phyloP scores from a whole-genome alignment of 306 rosid genomes.

The Elaeagnus macrophylla region DNA sequence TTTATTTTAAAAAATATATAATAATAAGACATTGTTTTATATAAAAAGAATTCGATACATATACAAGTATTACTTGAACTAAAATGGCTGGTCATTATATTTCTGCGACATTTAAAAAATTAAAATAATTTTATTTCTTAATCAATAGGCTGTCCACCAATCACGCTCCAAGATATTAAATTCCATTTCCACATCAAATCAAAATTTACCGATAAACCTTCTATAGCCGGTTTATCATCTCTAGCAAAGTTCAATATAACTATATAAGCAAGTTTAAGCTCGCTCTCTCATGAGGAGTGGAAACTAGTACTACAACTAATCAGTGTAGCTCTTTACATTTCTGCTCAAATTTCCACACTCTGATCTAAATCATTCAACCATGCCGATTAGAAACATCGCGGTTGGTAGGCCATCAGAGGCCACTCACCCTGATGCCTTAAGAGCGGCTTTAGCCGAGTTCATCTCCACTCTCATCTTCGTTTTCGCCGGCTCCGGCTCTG shows the following conservation, averaged over 20 bases:
- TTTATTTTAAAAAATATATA: too few relatives aligned
- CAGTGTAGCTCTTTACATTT: background rate
- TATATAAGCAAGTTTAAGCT: constrained; percentile 19
- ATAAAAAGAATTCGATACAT: too few relatives aligned
- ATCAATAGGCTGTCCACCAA: constrained; percentile 32
- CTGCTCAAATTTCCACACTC: background rate
- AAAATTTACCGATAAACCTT: constrained; percentile 38
- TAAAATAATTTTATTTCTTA: background rate
- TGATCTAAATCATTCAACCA: background rate
- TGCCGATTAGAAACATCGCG: constrained; percentile 63
- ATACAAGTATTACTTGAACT: too few relatives aligned
- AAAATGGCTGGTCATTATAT: too few relatives aligned
- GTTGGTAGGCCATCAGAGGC: constrained; percentile 54
- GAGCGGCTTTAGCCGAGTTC: constrained; percentile 60
- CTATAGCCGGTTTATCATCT: constrained; percentile 17
- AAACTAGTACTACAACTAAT: background rate
- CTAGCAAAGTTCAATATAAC: constrained; percentile 33
- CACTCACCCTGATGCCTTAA: constrained; percentile 44
- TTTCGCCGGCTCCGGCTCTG: constrained; percentile 64
- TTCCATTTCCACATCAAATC: too few relatives aligned
- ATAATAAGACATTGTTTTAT: too few relatives aligned
- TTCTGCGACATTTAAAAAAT: too few relatives aligned
- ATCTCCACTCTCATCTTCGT: constrained; percentile 71
- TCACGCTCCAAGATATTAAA: background rate
- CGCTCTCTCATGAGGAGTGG: too few relatives aligned